Conservation (phyloP, 495 filamentous ascomycete species). For the Neurospora tetrasperma region DNA sequence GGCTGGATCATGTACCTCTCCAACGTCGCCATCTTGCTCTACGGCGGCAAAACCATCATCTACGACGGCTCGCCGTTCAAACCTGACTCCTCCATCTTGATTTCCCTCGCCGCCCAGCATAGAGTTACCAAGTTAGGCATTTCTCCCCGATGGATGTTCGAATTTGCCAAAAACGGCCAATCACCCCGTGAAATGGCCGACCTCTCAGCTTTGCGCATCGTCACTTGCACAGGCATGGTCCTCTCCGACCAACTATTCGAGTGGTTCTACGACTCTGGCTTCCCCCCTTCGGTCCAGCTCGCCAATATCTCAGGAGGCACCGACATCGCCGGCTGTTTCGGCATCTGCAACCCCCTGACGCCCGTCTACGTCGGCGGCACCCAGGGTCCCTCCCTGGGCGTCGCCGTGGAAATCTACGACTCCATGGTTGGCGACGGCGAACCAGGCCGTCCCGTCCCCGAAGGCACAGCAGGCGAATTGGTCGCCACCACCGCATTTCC, state of each 20-base stretch:
- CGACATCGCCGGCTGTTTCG: constrained; percentile 65
- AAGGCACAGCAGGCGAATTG: constrained; percentile 62
- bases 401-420: constrained; percentile 59
- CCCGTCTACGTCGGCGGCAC: constrained; percentile 66
- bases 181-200: constrained; percentile 50
- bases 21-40: constrained; percentile 40
- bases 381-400: constrained; percentile 52
- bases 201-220: constrained; percentile 44
- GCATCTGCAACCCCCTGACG: constrained; percentile 53
- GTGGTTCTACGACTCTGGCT: constrained; percentile 76
- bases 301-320: constrained; percentile 71
- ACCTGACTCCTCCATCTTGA: constrained; percentile 49
- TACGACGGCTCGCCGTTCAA: constrained; percentile 74
- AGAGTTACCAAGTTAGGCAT: constrained; percentile 53
- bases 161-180: constrained; percentile 50
- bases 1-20: constrained; percentile 83
- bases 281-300: constrained; percentile 52
- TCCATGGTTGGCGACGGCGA: constrained; percentile 44
- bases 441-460: constrained; percentile 37
- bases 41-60: constrained; percentile 48
- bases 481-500: constrained; percentile 61
- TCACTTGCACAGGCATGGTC: constrained; percentile 70
- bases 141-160: constrained; percentile 64
- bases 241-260: constrained; percentile 60
- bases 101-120: constrained; percentile 49